Conservation (phyloP, 306 rosid genomes). For the Chamaecrista fasciculata region DNA sequence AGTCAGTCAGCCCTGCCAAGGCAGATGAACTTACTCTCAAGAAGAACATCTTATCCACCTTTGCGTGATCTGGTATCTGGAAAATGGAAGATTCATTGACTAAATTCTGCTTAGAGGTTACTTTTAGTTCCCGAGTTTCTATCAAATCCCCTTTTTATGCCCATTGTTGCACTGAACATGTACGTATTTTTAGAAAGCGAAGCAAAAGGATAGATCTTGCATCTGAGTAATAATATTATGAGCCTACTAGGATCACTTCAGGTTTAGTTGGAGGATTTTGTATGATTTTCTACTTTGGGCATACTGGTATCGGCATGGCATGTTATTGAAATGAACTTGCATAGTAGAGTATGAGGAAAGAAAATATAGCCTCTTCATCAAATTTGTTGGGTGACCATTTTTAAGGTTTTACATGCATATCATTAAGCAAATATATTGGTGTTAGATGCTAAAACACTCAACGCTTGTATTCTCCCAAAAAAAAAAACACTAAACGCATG, state of each 20-base stretch:
- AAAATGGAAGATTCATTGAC: constrained; percentile 5
- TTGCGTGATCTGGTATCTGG: constrained; percentile 41
- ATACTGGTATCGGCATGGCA: neutral
- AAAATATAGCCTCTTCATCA: neutral
- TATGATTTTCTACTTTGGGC: neutral
- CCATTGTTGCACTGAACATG: constrained; percentile 16
- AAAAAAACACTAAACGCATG: no score
- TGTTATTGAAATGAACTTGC: neutral
- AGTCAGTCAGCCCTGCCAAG: constrained; percentile 59
- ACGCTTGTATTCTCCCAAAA: no score
- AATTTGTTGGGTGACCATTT: neutral
- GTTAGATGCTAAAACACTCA: no score
- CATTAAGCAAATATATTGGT: no score
- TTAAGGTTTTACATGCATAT: no score
- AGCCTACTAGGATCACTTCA: neutral
- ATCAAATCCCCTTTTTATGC: neutral
- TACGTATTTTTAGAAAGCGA: neutral
- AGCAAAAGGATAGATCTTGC: neutral
- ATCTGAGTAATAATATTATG: neutral
- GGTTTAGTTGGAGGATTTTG: neutral
- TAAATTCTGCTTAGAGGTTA: constrained; percentile 14
- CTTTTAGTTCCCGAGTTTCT: constrained; percentile 23
- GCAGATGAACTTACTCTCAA: constrained; percentile 82
- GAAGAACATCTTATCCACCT: constrained; percentile 77
- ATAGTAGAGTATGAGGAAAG: neutral